phyloP scores from a whole-genome alignment of 179 eudicot genomes.

The Nepenthes alata region DNA sequence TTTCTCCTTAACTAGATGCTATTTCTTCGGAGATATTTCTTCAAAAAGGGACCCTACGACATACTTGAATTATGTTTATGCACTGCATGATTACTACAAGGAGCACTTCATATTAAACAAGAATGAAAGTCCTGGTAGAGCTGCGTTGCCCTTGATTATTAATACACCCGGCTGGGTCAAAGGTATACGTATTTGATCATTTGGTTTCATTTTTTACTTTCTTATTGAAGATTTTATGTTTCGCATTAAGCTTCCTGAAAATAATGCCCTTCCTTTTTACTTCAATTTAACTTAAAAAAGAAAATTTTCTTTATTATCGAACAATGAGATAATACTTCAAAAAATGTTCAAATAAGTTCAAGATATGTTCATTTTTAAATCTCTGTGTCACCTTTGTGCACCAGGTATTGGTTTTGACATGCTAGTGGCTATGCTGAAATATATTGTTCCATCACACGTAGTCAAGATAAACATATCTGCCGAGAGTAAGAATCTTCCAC shows the following conservation, averaged over 20 bases:
- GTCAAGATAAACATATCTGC: conserved; percentile 66
- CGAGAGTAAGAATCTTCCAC: conserved; percentile 55
- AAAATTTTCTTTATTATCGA: too few relatives aligned
- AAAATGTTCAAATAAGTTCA: too few relatives aligned
- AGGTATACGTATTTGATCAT: conserved; percentile 29
- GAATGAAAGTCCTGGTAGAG: conserved; percentile 20
- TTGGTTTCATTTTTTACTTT: not conserved
- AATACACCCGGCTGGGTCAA: conserved; percentile 94
- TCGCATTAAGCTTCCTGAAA: too few relatives aligned
- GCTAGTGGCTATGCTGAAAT: conserved; percentile 61
- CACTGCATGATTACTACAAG: conserved; percentile 52
- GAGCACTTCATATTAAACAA: conserved; percentile 16
- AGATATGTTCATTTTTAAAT: not conserved
- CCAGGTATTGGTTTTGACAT: conserved; percentile 69
- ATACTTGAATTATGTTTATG: conserved; percentile 41
- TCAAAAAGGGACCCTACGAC: conserved; percentile 66
- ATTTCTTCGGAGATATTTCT: conserved; percentile 77
- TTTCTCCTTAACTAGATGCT: conserved; percentile 43
- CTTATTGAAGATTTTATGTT: too few relatives aligned
- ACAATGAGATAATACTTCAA: too few relatives aligned
- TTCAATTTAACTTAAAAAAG: too few relatives aligned
- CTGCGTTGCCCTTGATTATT: conserved; percentile 57
- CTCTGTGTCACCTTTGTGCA: conserved; percentile 10
- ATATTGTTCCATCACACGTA: conserved; percentile 63
- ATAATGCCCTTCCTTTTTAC: too few relatives aligned